Conservation (phyloP, 441 rosid genomes). For the Pelargonium australe region DNA sequence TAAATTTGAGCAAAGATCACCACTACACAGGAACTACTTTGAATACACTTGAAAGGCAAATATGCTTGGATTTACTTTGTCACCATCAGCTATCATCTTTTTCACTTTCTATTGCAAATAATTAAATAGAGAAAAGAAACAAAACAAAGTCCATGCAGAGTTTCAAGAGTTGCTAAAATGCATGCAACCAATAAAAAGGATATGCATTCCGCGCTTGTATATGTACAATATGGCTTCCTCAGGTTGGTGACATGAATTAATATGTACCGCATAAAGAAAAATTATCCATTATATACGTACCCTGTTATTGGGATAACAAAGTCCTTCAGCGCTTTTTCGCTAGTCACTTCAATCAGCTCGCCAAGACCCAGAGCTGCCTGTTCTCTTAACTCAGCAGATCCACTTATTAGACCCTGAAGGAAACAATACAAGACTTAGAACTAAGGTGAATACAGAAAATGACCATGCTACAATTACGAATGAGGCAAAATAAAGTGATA, state of each 20-base stretch:
- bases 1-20: no score
- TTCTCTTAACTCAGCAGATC: conserved; percentile 92
- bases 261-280: not conserved
- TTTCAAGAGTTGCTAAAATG: no score
- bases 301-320: conserved; percentile 97
- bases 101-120: no score
- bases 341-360: conserved; percentile 95
- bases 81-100: no score
- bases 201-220: no score
- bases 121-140: no score
- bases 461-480: not conserved
- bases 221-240: not conserved
- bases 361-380: conserved; percentile 99
- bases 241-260: not conserved
- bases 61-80: no score
- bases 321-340: conserved; percentile 84
- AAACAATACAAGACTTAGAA: conserved; percentile 15
- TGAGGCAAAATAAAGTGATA: not conserved
- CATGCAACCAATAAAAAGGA: no score
- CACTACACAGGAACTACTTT: no score
- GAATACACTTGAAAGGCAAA: no score
- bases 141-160: no score
- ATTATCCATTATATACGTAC: conserved; percentile 38
- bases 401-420: conserved; percentile 77
- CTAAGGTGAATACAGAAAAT: not conserved